Percentiles rank a stretch among this genome's conserved stretches.
Conservation (phyloP, 1,284 basidiomycete species). For the Cutaneotrichosporon arboriforme region DNA sequence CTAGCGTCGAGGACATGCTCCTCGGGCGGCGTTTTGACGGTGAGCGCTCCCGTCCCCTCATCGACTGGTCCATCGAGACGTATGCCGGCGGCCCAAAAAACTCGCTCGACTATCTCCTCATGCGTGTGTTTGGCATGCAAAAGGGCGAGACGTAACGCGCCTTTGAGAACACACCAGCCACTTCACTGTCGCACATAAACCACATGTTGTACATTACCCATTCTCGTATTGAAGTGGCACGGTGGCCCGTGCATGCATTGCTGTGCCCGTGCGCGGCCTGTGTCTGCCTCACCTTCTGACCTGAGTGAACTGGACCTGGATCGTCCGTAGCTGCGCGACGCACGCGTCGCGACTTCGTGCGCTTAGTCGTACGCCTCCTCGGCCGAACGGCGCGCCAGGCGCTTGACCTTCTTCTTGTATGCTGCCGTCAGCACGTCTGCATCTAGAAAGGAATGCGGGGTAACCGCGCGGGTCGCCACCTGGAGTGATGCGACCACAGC, state of each 20-base stretch:
- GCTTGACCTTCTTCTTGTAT: constrained; percentile 90
- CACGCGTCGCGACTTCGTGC: no score
- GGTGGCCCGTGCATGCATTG: constrained; percentile 9
- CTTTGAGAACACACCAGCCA: not conserved
- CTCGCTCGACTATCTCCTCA: constrained; percentile 5
- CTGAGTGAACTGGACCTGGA: no score
- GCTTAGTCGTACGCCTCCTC: constrained; percentile 72
- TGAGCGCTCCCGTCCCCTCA: constrained; percentile 16
- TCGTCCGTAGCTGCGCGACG: no score
- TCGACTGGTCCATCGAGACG: constrained; percentile 32
- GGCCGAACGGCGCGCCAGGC: constrained; percentile 72
- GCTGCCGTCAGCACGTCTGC: constrained; percentile 43
- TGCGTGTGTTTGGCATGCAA: constrained; percentile 13
- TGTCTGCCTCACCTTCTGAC: no score
- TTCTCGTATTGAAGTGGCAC: not conserved
- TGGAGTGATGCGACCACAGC: no score
- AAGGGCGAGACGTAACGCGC: not conserved
- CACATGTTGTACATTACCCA: constrained; percentile 5
- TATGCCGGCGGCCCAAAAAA: not conserved
- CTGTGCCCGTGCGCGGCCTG: no score
- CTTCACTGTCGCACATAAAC: not conserved
- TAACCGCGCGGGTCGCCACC: no score
- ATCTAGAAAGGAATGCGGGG: not conserved
- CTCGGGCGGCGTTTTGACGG: constrained; percentile 29
- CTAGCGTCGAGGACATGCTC: constrained; percentile 20